Evolutionary conservation across 2,329 filamentous ascomycete genomes (phyloP), one percentile per base, ranked within the genome.

Genomic region (Onygenales sp.): DNA sequence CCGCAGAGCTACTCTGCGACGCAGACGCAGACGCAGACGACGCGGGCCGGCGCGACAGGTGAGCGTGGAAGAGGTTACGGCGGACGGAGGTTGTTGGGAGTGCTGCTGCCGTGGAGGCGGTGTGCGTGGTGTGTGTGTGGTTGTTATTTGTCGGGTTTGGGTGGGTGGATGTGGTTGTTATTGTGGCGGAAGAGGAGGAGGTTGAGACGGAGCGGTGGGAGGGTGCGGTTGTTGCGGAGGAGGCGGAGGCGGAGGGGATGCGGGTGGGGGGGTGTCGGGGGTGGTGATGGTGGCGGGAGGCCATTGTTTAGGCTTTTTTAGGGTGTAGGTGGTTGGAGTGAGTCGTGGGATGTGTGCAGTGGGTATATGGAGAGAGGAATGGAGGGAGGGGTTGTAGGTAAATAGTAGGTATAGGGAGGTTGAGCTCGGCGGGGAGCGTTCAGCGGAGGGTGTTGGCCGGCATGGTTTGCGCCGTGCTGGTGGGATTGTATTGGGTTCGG

Each of bases 41-140:
- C 71, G 70, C 50, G 70, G 66, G 57, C 68, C 71, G 67, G 52
- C 72, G 70, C 50, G 69, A 67, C 13, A 72, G 67, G 52, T 72
- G 70, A 48, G 69, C 66, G 14, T 72, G 69, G 59, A 75, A 74
- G 31, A 75, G 65, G 53, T 72, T 74, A 43, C 71, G 69, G 51
- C 73, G 70, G 46, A 74, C 67, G 17, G 69, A 70, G 13, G 61
- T 62, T n/a, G 62, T 58, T 31, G 61, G 60, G 61, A 66, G 68
- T 27, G 21, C 4, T 27, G 21, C 3, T 27, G 21, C 21, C 3
- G 21, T 5, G 5, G 33, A 36, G 4, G 17, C 33, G 10, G 33
- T 31, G 34, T 37, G 21, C 17, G 8, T 49, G 13, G 9, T 39
- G 34, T 17, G 34, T 21, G 8, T 34, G 31, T 14, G 27, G 46